These are phyloP conservation scores for Herpotrichia juniperi DNA, from an alignment of 2,329 filamentous ascomycete species.

Conservation along the genomic window DNA sequence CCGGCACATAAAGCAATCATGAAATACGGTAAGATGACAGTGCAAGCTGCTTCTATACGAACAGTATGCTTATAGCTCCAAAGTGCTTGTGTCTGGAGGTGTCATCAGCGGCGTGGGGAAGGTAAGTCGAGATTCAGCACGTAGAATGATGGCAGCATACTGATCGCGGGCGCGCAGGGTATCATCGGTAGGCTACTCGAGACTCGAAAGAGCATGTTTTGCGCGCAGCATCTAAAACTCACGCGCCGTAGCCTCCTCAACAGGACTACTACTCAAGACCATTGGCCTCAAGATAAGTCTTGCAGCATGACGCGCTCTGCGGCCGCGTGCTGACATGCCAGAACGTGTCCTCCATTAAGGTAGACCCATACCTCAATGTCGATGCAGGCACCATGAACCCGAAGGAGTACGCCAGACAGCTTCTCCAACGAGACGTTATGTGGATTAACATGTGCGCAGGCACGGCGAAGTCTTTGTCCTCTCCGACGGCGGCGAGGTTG, in stretches of 20 bases:
- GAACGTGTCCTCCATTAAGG: conserved; percentile 70
- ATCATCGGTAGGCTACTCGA: conserved; percentile 63
- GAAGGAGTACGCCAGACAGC: conserved; percentile 57
- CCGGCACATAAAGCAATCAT: conserved; percentile 60
- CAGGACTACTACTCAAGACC: conserved; percentile 79
- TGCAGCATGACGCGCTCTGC: conserved; percentile 18
- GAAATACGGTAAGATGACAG: too few species aligned
- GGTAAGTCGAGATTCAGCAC: conserved; percentile 48
- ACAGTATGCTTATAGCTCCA: too few species aligned
- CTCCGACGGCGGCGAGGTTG: conserved; percentile 79
- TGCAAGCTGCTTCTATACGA: too few species aligned
- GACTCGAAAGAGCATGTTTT: conserved; percentile 5
- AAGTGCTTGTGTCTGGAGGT: conserved; percentile 79
- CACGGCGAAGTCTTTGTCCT: conserved; percentile 92
- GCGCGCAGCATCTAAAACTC: conserved; percentile 21
- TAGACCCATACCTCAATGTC: conserved; percentile 77
- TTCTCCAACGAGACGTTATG: neutral
- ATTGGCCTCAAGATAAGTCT: conserved; percentile 75
- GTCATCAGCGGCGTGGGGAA: conserved; percentile 49
- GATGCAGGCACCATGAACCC: conserved; percentile 77
- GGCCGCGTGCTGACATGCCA: conserved; percentile 39
- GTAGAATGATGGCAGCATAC: conserved; percentile 15
- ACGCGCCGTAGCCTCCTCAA: conserved; percentile 66
- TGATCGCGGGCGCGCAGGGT: conserved; percentile 54
- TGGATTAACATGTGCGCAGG: conserved; percentile 47